These are phyloP conservation scores for Sarocladium brachiariae DNA, from an alignment of 2,329 filamentous ascomycete genomes.

Conservation along the genomic window DNA sequence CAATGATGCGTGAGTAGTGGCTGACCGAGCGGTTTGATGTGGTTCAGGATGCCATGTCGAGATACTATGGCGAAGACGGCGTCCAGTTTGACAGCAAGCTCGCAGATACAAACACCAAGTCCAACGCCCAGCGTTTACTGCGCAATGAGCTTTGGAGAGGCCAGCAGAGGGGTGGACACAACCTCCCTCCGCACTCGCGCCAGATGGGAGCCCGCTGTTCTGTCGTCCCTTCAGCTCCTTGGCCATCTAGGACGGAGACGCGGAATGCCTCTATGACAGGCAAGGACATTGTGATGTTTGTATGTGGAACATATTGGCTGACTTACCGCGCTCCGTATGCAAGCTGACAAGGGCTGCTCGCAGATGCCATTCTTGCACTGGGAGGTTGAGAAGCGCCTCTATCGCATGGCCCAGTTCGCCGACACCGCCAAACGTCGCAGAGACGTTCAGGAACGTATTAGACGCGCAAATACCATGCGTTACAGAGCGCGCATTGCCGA, in stretches of 20 bases:
- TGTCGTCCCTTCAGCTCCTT: slow-evolving; percentile 13
- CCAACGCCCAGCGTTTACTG: slow-evolving; percentile 15
- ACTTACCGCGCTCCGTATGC: background rate
- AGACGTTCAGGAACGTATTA: slow-evolving; percentile 11
- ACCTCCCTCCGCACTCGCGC: slow-evolving; percentile 13
- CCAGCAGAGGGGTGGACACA: slow-evolving; percentile 13
- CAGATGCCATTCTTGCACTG: slow-evolving; percentile 17
- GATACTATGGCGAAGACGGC: slow-evolving; percentile 16
- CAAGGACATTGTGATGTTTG: slow-evolving; percentile 14
- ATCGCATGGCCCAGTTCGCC: slow-evolving; percentile 15
- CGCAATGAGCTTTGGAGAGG: slow-evolving; percentile 16
- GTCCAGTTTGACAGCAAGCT: slow-evolving; percentile 13
- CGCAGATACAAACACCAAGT: slow-evolving; percentile 10
- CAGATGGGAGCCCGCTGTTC: slow-evolving; percentile 15
- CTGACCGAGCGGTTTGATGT: background rate
- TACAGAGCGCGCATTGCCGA: slow-evolving; percentile 10
- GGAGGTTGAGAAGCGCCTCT: slow-evolving; percentile 15
- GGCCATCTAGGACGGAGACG: background rate
- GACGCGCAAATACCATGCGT: slow-evolving; percentile 12
- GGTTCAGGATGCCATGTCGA: slow-evolving; percentile 15
- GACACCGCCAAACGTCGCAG: slow-evolving; percentile 14
- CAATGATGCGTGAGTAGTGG: background rate
- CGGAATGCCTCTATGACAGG: slow-evolving; percentile 2
- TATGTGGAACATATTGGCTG: slow-evolving; percentile 1
- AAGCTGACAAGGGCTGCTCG: background rate